Percentiles rank a stretch among this genome's conserved stretches.
Conservation (phyloP, 1,139 yeast species). For the Ashbya aceris region DNA sequence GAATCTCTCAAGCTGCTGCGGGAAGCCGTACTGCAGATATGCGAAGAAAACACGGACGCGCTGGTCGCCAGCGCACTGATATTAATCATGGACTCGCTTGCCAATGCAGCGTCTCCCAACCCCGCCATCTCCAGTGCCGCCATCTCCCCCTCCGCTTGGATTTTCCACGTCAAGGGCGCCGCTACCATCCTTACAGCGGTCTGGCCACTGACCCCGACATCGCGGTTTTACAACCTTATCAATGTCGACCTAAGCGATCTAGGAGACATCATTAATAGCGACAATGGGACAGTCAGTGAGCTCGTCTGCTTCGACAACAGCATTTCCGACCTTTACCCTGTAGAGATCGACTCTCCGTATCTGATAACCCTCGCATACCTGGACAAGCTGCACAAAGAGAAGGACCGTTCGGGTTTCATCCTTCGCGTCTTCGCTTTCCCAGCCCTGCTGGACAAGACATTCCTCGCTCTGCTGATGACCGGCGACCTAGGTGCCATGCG, state of each 20-base stretch:
- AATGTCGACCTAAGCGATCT: slow-evolving; percentile 71
- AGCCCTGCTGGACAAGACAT: slow-evolving; percentile 72
- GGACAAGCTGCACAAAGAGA: slow-evolving; percentile 73
- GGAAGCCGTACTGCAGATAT: slow-evolving; percentile 77
- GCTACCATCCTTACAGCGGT: slow-evolving; percentile 91
- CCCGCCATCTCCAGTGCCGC: slow-evolving; percentile 20
- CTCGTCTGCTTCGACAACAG: slow-evolving; percentile 81
- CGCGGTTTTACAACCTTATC: slow-evolving; percentile 63
- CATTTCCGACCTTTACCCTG: slow-evolving; percentile 78
- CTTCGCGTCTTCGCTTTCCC: slow-evolving; percentile 88
- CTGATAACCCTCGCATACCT: slow-evolving; percentile 76
- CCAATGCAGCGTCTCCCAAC: slow-evolving; percentile 75
- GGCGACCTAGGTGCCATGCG: slow-evolving; percentile 85
- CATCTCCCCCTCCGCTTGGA: slow-evolving; percentile 91
- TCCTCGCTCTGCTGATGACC: slow-evolving; percentile 64
- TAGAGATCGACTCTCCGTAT: slow-evolving; percentile 74
- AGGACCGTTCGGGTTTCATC: slow-evolving; percentile 77
- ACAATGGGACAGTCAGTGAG: slow-evolving; percentile 39
- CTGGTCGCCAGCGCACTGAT: slow-evolving; percentile 85
- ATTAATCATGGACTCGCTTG: slow-evolving; percentile 83
- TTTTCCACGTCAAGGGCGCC: slow-evolving; percentile 93
- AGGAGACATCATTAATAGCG: slow-evolving; percentile 60
- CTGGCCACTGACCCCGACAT: slow-evolving; percentile 80
- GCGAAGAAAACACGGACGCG: slow-evolving; percentile 82
- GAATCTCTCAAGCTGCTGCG: slow-evolving; percentile 73